Evolutionary conservation across 2,329 filamentous ascomycete species (phyloP), one percentile per base, ranked within the genome.

Genomic region (Aspergillus tamarii): DNA sequence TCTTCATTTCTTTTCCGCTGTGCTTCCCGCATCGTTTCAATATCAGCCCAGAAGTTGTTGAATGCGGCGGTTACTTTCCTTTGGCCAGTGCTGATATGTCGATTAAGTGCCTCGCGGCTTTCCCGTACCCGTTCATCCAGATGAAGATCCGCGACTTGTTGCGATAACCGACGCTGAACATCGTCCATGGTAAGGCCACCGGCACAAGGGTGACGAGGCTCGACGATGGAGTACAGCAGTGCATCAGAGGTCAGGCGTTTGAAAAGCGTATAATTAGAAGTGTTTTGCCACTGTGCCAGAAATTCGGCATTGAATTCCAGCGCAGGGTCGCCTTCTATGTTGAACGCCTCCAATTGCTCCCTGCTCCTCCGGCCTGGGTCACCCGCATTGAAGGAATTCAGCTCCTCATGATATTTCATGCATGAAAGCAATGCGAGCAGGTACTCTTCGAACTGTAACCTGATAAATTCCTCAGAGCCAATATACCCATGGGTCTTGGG

Each of bases 381-480:
- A 61, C 84, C 78, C 7, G 80, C 77, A 66, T 88, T 81, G 62
- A 80, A 78, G 21, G 70, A 72, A 50, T 78, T 76, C 30, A 89
- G 82, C 73, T 90, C 90, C 72, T 88, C 89, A 77, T 93, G 93
- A 76, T 96, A 98, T 76, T 97, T 97, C 69, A 94, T 91, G 0
- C 92, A 89, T 0, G 94, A 92, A 50, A 98, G 87, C 66, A 99
- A 85, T 0, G 93, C 92, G 28, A 98, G 85, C 7, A 99, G 86
- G 74, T 99, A 99, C 73, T 97, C 94, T 79, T 99, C 95, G 67
- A 99, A 99, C 73, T 98, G 94, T 46, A 97, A 87, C 34, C 95
- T 88, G 71, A 99, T 99, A 73, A 97, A 97, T 76, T 98, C 95
- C 80, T 99, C 95, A 66, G 93, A 97, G 34, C 95, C 95, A 43